Conservation (phyloP, 73 alveolate species). For the Breviolum minutum region DNA sequence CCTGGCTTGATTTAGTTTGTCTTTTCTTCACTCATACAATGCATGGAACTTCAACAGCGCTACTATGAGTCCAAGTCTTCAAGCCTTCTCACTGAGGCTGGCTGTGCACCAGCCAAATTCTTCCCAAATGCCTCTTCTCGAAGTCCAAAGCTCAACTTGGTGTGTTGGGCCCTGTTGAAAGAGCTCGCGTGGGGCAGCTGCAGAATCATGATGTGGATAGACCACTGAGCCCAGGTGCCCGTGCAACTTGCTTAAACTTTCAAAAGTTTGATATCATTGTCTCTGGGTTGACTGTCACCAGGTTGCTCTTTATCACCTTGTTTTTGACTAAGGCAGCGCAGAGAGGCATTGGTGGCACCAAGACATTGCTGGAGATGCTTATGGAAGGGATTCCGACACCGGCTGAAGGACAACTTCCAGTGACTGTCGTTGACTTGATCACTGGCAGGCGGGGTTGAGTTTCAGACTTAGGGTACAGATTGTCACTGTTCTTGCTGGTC, state of each 20-base stretch:
- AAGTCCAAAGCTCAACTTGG: background rate
- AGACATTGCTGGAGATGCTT: background rate
- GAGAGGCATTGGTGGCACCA: background rate
- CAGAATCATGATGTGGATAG: background rate
- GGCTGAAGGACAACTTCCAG: background rate
- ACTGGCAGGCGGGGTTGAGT: background rate
- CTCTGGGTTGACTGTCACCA: no score
- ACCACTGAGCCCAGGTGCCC: no score
- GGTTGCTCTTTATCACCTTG: no score
- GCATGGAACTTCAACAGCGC: no score
- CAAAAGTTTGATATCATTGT: no score
- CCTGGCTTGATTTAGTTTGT: background rate
- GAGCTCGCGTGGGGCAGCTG: background rate
- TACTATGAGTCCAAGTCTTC: no score
- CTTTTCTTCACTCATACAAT: no score
- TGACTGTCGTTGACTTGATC: background rate
- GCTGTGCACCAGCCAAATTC: background rate
- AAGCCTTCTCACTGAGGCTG: background rate
- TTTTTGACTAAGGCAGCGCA: background rate
- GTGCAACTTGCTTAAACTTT: no score
- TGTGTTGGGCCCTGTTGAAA: background rate
- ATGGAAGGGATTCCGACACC: background rate
- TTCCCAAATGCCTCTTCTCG: background rate
- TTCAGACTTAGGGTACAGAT: background rate
- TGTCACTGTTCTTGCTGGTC: background rate